phyloP scores from a whole-genome alignment of 768 basidiomycete species.

The Cyathus striatus region DNA sequence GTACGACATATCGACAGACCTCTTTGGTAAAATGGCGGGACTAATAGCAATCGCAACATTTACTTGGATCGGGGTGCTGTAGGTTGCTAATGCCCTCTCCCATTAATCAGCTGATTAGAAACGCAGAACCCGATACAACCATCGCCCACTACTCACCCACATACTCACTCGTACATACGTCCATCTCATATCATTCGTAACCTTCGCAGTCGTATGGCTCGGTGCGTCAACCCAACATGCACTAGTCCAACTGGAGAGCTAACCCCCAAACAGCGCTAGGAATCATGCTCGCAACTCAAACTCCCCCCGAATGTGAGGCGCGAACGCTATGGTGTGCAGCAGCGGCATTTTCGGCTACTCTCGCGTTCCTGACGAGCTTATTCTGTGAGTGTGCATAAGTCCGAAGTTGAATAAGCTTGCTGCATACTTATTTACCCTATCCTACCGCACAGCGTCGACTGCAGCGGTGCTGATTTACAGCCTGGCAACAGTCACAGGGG shows the following conservation, averaged over 20 bases:
- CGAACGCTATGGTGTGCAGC: conserved; percentile 27
- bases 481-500: conserved; percentile 13
- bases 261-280: conserved; percentile 16
- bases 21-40: conserved; percentile 27
- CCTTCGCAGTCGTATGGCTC: conserved; percentile 24
- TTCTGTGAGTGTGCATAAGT: conserved; percentile 27
- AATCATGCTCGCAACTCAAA: conserved; percentile 28
- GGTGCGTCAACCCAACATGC: conserved; percentile 12
- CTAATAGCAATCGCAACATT: conserved; percentile 22
- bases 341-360: conserved; percentile 23
- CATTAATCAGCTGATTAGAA: neutral
- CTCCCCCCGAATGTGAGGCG: conserved; percentile 22
- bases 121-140: conserved; percentile 23
- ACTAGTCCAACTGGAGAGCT: neutral
- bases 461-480: neutral
- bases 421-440: too few species aligned
- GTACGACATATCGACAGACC: conserved; percentile 13
- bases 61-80: conserved; percentile 29
- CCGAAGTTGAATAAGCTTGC: too few species aligned
- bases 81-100: conserved; percentile 8
- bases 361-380: conserved; percentile 25
- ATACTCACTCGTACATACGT: conserved; percentile 24
- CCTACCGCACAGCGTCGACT: too few species aligned
- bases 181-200: conserved; percentile 25
- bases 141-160: conserved; percentile 19